phyloP scores from a whole-genome alignment of 176 grass and related monocot species.

The Musa beccarii region DNA sequence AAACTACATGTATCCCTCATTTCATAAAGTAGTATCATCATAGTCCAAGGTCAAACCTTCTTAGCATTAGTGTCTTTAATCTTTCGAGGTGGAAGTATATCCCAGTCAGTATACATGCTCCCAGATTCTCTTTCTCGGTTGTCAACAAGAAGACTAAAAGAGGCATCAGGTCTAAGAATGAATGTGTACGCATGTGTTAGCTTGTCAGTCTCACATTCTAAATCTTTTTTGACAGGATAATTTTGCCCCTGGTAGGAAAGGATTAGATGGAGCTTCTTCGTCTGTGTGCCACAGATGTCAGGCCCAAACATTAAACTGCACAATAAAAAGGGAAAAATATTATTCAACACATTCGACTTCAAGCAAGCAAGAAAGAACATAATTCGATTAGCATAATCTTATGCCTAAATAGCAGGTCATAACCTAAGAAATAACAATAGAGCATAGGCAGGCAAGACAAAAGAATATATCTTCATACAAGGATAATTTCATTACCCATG shows the following conservation, averaged over 20 bases:
- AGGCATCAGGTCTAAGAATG: constrained; percentile 90
- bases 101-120: constrained; percentile 98
- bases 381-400: no score
- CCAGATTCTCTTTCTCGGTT: constrained; percentile 94
- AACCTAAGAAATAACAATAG: not conserved
- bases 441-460: not conserved
- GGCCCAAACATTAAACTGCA: constrained; percentile 97
- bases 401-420: not conserved
- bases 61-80: constrained; percentile 85
- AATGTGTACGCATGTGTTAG: constrained; percentile 93
- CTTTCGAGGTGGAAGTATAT: constrained; percentile 93
- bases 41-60: constrained; percentile 43
- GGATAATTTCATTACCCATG: not conserved
- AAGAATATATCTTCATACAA: not conserved
- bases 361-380: no score
- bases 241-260: constrained; percentile 98
- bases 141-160: constrained; percentile 90
- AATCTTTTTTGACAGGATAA: constrained; percentile 93
- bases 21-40: not conserved
- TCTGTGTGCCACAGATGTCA: constrained; percentile 93
- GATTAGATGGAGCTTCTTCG: constrained; percentile 97
- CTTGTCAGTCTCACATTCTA: constrained; percentile 92
- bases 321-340: constrained; percentile 10
- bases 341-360: constrained; percentile 2
- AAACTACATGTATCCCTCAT: not conserved